Evolutionary conservation across 2,329 filamentous ascomycete genomes (phyloP), one percentile per base, ranked within the genome.

Genomic region (Fusarium sp.): DNA sequence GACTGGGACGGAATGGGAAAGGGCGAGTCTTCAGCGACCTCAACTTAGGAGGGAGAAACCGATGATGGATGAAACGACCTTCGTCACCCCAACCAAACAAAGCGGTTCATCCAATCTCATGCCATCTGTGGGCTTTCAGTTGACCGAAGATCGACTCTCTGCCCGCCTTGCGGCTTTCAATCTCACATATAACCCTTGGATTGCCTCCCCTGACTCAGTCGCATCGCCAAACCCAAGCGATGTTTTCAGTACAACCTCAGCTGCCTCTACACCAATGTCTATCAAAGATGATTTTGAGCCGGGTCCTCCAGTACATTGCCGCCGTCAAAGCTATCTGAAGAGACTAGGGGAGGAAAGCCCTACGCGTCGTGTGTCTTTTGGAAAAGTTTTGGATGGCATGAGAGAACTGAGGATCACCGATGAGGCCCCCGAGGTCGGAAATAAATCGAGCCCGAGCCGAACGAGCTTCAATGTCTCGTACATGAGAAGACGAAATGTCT

Each of bases 161-260:
- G 23, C 10, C 7, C 4, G 1, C 4, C 10, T 53, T 30, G 34
- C 7, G 10, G 31, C 40, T 36, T 30, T n/a, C 13, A 11, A 31
- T 9, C 7, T 16, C 2, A 7, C 6, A 1, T 31, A 43, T 11
- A 52, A 52, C 52, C 11, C 7, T 6, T 53, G 12, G 6, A 1
- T 41, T 8, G 2, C 15, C 12, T 56, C 67, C 11, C 51, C 67
- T 12, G 58, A 7, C 15, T 70, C 67, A 9, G 34, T 58, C 12
- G 6, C 50, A 9, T 68, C 67, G 28, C 67, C 63, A 34, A 43
- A 16, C 10, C n/a, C 39, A 12, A 54, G 43, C 31, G 59, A 71
- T 10, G 3, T 70, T 10, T 70, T 70, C 5, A 65, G 59, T 23
- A 59, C 59, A 2, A 4, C 31, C 6, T 65, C 46, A 13, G 6